A percentile compares a stretch with the other conserved stretches of the same genome.
These are phyloP conservation scores for Raffaelea ambrosiae DNA, from an alignment of 2,329 filamentous ascomycete genomes.

Conservation along the genomic window DNA sequence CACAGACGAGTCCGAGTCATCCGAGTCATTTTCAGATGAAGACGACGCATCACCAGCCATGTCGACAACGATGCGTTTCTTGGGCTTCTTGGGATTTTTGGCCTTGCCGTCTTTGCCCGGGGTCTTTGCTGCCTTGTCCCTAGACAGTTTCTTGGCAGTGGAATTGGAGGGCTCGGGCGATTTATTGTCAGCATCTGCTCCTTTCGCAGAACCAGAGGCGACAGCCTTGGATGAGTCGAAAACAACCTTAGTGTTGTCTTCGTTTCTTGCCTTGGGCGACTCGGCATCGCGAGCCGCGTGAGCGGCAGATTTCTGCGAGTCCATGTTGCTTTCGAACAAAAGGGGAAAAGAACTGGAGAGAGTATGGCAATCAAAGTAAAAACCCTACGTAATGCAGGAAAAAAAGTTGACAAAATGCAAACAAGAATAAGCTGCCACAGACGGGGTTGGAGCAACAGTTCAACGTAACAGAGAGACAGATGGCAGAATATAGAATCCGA, in stretches of 20 bases:
- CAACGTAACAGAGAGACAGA: neutral
- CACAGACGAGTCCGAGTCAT: conserved; percentile 10
- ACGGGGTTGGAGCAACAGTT: too few species aligned
- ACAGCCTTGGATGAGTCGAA: conserved; percentile 9
- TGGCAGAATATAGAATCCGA: neutral
- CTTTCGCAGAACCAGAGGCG: neutral
- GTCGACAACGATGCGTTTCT: conserved; percentile 15
- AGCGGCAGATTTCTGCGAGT: conserved; percentile 13
- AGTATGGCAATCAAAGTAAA: neutral
- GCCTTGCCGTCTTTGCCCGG: conserved; percentile 18
- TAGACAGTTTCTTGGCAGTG: conserved; percentile 1
- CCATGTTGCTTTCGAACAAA: conserved; percentile 12
- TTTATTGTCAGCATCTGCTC: conserved; percentile 13
- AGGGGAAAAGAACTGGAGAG: neutral
- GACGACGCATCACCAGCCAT: conserved; percentile 6
- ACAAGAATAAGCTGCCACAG: too few species aligned
- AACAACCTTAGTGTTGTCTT: conserved; percentile 15
- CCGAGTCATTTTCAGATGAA: conserved; percentile 7
- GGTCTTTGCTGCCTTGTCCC: conserved; percentile 19
- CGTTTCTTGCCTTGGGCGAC: conserved; percentile 12
- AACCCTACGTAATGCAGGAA: neutral
- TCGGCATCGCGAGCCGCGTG: conserved; percentile 16
- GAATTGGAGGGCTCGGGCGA: conserved; percentile 11
- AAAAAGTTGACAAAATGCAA: too few species aligned
- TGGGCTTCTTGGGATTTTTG: conserved; percentile 14